Percentiles rank a stretch among this genome's conserved stretches.
Conservation (phyloP, 1,284 basidiomycete genomes). For the Pseudozyma sp. region DNA sequence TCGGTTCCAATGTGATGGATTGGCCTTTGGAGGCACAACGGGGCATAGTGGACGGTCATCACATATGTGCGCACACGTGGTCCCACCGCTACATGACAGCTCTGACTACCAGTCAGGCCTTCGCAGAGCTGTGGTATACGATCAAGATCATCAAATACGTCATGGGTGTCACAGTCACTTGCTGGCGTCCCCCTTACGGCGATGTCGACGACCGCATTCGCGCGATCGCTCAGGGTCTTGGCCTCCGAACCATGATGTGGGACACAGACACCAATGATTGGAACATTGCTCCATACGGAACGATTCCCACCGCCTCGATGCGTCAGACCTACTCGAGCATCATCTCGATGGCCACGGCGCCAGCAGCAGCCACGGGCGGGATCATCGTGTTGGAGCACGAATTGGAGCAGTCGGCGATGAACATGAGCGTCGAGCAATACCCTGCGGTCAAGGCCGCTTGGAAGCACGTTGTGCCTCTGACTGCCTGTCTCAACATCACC, state of each 20-base stretch:
- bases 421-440: conserved; percentile 48
- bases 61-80: conserved; percentile 67
- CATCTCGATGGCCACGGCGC: conserved; percentile 66
- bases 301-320: conserved; percentile 64
- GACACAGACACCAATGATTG: conserved; percentile 70
- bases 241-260: conserved; percentile 72
- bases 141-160: conserved; percentile 71
- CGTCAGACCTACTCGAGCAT: conserved; percentile 70
- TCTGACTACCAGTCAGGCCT: conserved; percentile 71
- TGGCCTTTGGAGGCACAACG: conserved; percentile 73
- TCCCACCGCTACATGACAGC: conserved; percentile 72
- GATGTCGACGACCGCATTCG: conserved; percentile 73
- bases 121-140: conserved; percentile 73
- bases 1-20: conserved; percentile 72
- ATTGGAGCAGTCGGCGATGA: conserved; percentile 55
- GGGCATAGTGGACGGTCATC: conserved; percentile 62
- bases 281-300: conserved; percentile 63
- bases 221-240: conserved; percentile 71
- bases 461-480: conserved; percentile 61
- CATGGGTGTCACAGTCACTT: conserved; percentile 71
- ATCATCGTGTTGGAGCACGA: conserved; percentile 63
- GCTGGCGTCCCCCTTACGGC: conserved; percentile 72
- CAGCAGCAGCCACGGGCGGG: conserved; percentile 69
- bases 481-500: conserved; percentile 58
- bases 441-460: conserved; percentile 45